Base-by-base conservation (phyloP, 2,329 filamentous ascomycete genomes). In the Leptographium flavum region DNA sequence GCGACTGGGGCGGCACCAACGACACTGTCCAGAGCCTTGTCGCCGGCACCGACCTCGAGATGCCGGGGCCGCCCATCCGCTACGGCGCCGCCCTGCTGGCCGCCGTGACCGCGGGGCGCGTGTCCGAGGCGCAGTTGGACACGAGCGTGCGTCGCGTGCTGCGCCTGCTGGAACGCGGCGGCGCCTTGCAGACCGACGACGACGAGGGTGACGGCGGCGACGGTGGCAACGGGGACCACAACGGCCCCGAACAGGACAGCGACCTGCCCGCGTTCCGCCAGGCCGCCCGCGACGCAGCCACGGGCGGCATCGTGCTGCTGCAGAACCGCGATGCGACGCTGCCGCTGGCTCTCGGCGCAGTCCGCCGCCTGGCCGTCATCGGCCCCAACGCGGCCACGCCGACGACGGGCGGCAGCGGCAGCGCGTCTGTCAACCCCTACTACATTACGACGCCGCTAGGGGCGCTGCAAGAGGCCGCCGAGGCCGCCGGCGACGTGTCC, bases 401-500 rank as follows among this genome's bases (percentile, higher is more conserved):
- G 1, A 70, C 68, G 2, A 75, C 74, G 50, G 71, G 79, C 52
- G 80, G 80, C 31, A 80, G 79, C 47, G 80, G 80, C 19, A 81
- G 76, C 5, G 80, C 79, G 2, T 71, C 75, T 0, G 60, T 77
- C 25, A 60, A 62, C 10, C 65, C 72, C 7, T 83, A 83, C 62
- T 78, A 81, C 47, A 81, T 81, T 40, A 70, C 87, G 19, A 85
- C 78, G 0, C 83, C 83, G 2, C 77, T 81, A 23, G 79, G 83
- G 46, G 82, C 81, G 7, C 84, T 87, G 53, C 71, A 68, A 33
- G 66, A 66, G 30, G 73, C 74, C 56, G 61, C 32, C 13, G 7
- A 43, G 2, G 55, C 56, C 3, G 47, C 57, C 14, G 42, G 15
- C 8, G 36, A 30, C 5, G 36, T 57, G 55, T 11, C 59, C 57